These are phyloP conservation scores for Kwoniella shivajii DNA, from an alignment of 1,284 basidiomycete species.

Conservation along the genomic window DNA sequence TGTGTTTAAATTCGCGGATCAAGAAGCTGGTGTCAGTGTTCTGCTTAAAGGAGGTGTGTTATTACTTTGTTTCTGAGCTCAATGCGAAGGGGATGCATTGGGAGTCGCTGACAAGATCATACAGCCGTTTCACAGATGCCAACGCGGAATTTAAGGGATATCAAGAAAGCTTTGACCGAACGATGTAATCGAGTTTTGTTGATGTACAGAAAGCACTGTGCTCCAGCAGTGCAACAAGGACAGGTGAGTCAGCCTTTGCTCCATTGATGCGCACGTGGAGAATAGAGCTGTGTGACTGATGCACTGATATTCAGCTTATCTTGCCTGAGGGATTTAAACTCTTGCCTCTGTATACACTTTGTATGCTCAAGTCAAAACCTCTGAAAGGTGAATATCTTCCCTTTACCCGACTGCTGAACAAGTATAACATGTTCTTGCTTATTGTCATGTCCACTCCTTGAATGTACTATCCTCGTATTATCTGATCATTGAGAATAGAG, in stretches of 20 bases:
- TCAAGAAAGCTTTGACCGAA: conserved; percentile 83
- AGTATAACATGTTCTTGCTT: too few species aligned
- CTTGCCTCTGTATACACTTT: conserved; percentile 80
- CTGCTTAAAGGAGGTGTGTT: conserved; percentile 75
- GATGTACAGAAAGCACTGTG: conserved; percentile 89
- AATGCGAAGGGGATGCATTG: not conserved
- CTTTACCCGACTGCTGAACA: too few species aligned
- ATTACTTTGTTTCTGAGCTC: not conserved
- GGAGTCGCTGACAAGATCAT: not conserved
- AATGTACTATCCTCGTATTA: too few species aligned
- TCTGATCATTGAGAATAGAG: too few species aligned
- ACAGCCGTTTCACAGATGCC: conserved; percentile 71
- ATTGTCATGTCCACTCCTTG: too few species aligned
- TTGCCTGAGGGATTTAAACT: conserved; percentile 92
- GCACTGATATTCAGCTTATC: conserved; percentile 66
- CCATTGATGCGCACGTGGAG: not conserved
- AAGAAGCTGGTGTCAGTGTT: conserved; percentile 78
- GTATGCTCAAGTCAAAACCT: conserved; percentile 86
- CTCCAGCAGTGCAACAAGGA: conserved; percentile 73
- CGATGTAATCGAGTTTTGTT: conserved; percentile 80
- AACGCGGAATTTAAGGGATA: conserved; percentile 67
- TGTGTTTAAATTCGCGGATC: conserved; percentile 89
- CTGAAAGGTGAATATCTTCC: conserved; percentile 69
- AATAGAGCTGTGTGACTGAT: not conserved
- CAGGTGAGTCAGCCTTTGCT: conserved; percentile 63